Conservation (phyloP, 1,139 yeast species). For the Taphrina communis region DNA sequence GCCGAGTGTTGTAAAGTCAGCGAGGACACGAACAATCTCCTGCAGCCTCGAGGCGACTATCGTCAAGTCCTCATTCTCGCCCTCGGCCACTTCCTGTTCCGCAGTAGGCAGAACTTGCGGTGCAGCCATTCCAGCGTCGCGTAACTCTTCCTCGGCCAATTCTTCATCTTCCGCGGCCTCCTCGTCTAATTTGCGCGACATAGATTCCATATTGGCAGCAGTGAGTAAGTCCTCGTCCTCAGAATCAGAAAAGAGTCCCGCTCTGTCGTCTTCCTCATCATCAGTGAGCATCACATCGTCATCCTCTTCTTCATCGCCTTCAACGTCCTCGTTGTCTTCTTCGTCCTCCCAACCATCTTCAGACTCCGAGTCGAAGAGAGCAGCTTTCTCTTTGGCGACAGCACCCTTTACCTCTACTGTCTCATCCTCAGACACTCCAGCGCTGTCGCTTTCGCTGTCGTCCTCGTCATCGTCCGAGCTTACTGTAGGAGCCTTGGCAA, state of each 20-base stretch:
- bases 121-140: conserved; percentile 51
- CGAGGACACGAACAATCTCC: conserved; percentile 93
- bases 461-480: conserved; percentile 55
- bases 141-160: conserved; percentile 46
- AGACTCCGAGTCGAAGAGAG: conserved; percentile 39
- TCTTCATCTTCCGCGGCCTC: conserved; percentile 48
- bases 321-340: conserved; percentile 21
- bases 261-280: conserved; percentile 56
- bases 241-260: conserved; percentile 71
- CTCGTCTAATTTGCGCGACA: conserved; percentile 66
- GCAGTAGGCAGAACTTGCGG: conserved; percentile 53
- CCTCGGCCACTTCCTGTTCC: conserved; percentile 66
- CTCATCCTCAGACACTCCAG: conserved; percentile 40
- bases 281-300: conserved; percentile 36
- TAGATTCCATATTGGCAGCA: conserved; percentile 83
- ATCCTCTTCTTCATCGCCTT: conserved; percentile 1
- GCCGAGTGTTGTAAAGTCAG: conserved; percentile 80
- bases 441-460: conserved; percentile 58
- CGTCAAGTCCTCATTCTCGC: conserved; percentile 75
- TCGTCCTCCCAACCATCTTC: conserved; percentile 40
- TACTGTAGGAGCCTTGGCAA: neutral
- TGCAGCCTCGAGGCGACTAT: conserved; percentile 90
- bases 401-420: conserved; percentile 43
- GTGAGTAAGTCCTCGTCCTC: conserved; percentile 77
- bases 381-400: conserved; percentile 23